phyloP scores from a whole-genome alignment of 148 eudicot species.

The Nepenthes gracilis region DNA sequence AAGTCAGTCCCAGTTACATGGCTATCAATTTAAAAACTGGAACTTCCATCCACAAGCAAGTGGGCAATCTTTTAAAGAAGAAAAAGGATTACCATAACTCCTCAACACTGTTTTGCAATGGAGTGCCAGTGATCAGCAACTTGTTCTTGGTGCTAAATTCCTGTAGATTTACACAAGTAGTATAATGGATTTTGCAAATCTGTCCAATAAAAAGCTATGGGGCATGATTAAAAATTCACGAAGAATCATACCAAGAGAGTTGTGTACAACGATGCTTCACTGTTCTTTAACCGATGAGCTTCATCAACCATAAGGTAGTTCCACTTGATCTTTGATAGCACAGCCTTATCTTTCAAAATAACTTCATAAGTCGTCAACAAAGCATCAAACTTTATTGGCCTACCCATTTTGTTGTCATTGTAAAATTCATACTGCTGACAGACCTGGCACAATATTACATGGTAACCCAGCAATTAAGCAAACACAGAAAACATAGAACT shows the following conservation, averaged over 20 bases:
- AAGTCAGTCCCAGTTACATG: too few species aligned
- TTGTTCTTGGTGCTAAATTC: conserved; percentile 99
- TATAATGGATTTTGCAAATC: neutral
- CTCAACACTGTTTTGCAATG: conserved; percentile 93
- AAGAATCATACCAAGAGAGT: conserved; percentile 54
- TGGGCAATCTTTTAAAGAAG: neutral
- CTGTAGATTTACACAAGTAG: conserved; percentile 22
- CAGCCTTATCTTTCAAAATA: conserved; percentile 78
- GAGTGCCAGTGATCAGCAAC: conserved; percentile 95
- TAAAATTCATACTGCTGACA: conserved; percentile 96
- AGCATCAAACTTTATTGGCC: conserved; percentile 68
- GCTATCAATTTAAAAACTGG: too few species aligned
- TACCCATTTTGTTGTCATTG: conserved; percentile 58
- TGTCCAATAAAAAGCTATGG: neutral
- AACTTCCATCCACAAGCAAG: neutral
- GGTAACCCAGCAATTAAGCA: neutral
- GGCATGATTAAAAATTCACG: conserved; percentile 1
- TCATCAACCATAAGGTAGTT: conserved; percentile 98
- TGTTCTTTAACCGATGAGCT: conserved; percentile 94
- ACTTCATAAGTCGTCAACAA: conserved; percentile 97
- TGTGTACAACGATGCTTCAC: conserved; percentile 89
- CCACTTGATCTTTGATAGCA: conserved; percentile 93
- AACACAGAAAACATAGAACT: neutral
- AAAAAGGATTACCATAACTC: conserved; percentile 69
- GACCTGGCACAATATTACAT: conserved; percentile 39